Evolutionary conservation across 2,329 filamentous ascomycete genomes (phyloP), one percentile per base, ranked within the genome.

Genomic region (Fusarium staphyleae): DNA sequence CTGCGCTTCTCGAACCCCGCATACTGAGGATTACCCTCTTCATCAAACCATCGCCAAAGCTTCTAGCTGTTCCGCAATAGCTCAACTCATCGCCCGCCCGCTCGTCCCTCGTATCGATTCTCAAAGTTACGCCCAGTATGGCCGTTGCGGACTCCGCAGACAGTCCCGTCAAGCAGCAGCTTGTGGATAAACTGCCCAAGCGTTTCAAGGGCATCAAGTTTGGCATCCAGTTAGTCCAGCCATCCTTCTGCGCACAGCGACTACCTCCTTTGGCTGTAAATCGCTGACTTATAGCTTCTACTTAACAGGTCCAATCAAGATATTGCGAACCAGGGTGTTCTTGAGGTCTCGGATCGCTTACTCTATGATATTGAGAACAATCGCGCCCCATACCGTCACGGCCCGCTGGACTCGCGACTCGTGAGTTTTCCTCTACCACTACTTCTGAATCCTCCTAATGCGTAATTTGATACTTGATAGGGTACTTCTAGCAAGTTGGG

Each of bases 181-280:
- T 24, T 24, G 22, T 24, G 3, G 92, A 97, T 76, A 87, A 87
- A 71, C 82, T 91, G 50, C 93, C 93, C 28, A 96, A 96, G 79
- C 89, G 91, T 69, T 96, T 97, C 79, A 92, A 89, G 73, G 89
- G 92, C 70, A 84, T 98, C 72, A 93, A 96, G 71, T 98, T 98
- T 75, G 93, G 93, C 69, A 90, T 98, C 57, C 86, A 96, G 87
- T 93, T 24, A 19, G 24, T 5, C 8, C 18, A 5, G 7, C 26
- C 34, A 39, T n/a, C 18, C 29, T 13, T 19, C 35, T 22, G 24
- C 34, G 35, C 15, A 18, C 13, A n/a, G 7, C 45, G 50, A 60
- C 35, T 9, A 6, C 22, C 19, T 34, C 43, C 28, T 55, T 66
- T 7, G 59, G 74, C 77, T 24, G 73, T 86, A 67, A 97, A 97